A percentile compares a stretch with the other conserved stretches of the same genome.
These are phyloP conservation scores for Plasmodium vivax DNA, from an alignment of 169 alveolate genomes.

Conservation along the genomic window DNA sequence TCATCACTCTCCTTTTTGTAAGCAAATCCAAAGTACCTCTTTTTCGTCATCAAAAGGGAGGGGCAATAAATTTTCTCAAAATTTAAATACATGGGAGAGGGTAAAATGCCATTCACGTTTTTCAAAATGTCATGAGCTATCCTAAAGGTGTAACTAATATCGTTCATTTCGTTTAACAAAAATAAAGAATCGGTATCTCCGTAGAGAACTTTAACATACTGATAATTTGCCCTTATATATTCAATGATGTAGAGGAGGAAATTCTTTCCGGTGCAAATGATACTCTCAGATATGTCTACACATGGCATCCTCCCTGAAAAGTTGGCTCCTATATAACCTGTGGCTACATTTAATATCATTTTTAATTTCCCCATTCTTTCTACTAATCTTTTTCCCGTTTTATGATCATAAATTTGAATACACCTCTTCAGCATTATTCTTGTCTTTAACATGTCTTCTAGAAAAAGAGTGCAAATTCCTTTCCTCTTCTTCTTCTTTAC, in stretches of 20 bases:
- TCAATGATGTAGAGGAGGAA: constrained; percentile 93
- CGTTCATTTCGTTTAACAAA: constrained; percentile 93
- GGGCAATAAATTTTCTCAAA: constrained; percentile 95
- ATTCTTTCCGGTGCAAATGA: constrained; percentile 95
- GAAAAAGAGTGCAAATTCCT: constrained; percentile 75
- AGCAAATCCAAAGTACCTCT: constrained; percentile 93
- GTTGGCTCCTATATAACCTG: constrained; percentile 91
- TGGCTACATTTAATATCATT: constrained; percentile 74
- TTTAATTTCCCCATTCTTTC: constrained; percentile 71
- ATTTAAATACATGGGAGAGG: constrained; percentile 93
- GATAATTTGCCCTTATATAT: constrained; percentile 87
- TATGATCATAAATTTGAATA: constrained; percentile 28
- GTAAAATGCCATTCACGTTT: constrained; percentile 87
- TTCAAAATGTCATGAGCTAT: constrained; percentile 90
- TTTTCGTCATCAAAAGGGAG: constrained; percentile 92
- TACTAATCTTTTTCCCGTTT: constrained; percentile 9
- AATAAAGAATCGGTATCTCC: constrained; percentile 99
- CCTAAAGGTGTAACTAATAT: constrained; percentile 88
- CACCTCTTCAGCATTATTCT: constrained; percentile 76
- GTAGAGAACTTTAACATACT: constrained; percentile 92
- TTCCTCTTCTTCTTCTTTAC: constrained; percentile 74
- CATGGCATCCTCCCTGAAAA: constrained; percentile 98
- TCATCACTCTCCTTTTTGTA: constrained; percentile 55
- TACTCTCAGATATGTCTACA: constrained; percentile 95
- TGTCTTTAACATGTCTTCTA: constrained; percentile 75